phyloP scores from a whole-genome alignment of 768 basidiomycete species.

The Phlegmacium glaucopus region DNA sequence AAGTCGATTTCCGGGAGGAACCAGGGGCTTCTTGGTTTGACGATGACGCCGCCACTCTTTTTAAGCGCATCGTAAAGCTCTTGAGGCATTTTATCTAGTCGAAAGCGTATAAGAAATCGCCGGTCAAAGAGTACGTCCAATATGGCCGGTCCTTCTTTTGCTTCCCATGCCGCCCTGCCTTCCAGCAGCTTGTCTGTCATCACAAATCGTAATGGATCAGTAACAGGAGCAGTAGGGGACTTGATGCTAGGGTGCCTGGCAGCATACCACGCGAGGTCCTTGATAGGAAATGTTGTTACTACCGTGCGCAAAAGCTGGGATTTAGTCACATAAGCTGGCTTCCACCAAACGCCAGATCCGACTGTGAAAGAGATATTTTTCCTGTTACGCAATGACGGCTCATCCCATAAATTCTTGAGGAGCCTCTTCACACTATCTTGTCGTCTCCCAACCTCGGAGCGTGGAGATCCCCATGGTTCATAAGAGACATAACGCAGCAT shows the following conservation, averaged over 20 bases:
- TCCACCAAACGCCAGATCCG: conserved; percentile 66
- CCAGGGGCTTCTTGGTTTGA: conserved; percentile 13
- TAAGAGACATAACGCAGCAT: conserved; percentile 71
- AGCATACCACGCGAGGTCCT: conserved; percentile 55
- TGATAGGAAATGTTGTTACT: background rate
- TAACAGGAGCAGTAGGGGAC: conserved; percentile 1
- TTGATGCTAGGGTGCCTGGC: conserved; percentile 50
- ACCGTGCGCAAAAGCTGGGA: conserved; percentile 8
- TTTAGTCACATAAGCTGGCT: conserved; percentile 40
- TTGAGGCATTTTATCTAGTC: conserved; percentile 40
- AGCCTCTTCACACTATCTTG: conserved; percentile 44
- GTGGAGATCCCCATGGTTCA: conserved; percentile 71
- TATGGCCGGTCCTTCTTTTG: conserved; percentile 11
- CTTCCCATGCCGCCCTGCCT: conserved; percentile 12
- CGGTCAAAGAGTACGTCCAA: conserved; percentile 57
- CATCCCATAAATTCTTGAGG: conserved; percentile 43
- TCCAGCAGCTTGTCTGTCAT: conserved; percentile 30
- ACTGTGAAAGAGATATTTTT: conserved; percentile 29
- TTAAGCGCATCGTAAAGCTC: conserved; percentile 20
- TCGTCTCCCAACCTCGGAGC: conserved; percentile 58
- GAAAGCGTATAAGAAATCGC: conserved; percentile 55
- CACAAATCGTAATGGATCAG: too few species aligned
- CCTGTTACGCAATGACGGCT: conserved; percentile 20
- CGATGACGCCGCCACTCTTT: conserved; percentile 1
- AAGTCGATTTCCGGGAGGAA: conserved; percentile 14